phyloP scores from a whole-genome alignment of 202 grass and related monocot species.

The Elaeis oleifera region DNA sequence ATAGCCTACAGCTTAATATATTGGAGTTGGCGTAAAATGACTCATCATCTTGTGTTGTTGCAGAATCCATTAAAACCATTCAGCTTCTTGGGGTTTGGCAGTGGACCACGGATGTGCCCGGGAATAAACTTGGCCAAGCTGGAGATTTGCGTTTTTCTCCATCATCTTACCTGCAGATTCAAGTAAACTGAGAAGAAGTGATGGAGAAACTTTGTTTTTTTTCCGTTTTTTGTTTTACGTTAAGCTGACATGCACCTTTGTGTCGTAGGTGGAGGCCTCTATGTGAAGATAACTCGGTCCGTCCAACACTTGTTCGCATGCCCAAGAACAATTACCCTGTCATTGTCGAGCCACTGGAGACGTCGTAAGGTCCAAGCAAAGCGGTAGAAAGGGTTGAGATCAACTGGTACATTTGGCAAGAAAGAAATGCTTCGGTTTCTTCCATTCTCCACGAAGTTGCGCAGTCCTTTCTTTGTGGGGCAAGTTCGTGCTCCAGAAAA shows the following conservation, averaged over 20 bases:
- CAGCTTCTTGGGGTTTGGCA: slow-evolving; percentile 59
- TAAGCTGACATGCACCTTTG: not conserved
- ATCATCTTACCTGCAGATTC: slow-evolving; percentile 51
- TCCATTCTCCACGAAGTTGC: too few relatives aligned
- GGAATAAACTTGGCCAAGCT: slow-evolving; percentile 51
- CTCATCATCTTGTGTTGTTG: not conserved
- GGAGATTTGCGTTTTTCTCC: slow-evolving; percentile 58
- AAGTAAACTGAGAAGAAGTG: slow-evolving; percentile 12
- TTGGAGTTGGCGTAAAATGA: too few relatives aligned
- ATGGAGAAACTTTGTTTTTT: not conserved
- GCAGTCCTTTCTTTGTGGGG: too few relatives aligned
- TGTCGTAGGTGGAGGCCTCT: slow-evolving; percentile 35
- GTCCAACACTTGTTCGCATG: slow-evolving; percentile 52
- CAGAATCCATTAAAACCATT: slow-evolving; percentile 41
- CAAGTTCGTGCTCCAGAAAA: too few relatives aligned
- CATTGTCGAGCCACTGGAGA: slow-evolving; percentile 16
- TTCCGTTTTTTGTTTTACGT: too few relatives aligned
- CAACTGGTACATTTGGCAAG: too few relatives aligned
- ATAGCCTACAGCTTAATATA: not conserved
- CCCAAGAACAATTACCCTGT: slow-evolving; percentile 63
- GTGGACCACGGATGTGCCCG: slow-evolving; percentile 51
- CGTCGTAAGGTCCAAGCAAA: too few relatives aligned
- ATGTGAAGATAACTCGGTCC: slow-evolving; percentile 35
- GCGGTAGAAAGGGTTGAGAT: too few relatives aligned
- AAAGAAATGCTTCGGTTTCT: too few relatives aligned